These are phyloP conservation scores for Arabidopsis suecica DNA, from an alignment of 345 rosid genomes.

Conservation along the genomic window DNA sequence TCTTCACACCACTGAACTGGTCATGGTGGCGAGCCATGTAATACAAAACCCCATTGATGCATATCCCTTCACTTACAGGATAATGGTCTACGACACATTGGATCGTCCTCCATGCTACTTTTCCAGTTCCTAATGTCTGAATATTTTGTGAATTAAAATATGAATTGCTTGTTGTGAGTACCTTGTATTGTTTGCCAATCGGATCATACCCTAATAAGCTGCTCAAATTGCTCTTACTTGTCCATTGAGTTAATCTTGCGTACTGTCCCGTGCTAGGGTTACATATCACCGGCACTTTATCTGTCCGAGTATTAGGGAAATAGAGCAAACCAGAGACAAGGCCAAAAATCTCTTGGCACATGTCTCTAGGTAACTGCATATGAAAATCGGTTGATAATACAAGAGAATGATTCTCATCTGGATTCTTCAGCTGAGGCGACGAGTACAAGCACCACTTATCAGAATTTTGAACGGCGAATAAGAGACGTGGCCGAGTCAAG, in stretches of 20 bases:
- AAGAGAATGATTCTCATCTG: background rate
- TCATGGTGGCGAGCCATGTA: background rate
- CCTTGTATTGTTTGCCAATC: background rate
- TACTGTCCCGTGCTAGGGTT: conserved; percentile 16
- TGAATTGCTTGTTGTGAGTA: background rate
- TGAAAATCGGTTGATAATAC: background rate
- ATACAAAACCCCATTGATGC: conserved; percentile 6
- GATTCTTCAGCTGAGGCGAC: background rate
- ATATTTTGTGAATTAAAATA: background rate
- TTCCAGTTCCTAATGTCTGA: background rate
- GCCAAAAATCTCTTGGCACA: background rate
- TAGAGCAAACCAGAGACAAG: background rate
- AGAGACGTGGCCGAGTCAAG: background rate
- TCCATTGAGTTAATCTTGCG: background rate
- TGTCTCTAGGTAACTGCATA: background rate
- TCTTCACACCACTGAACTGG: no score
- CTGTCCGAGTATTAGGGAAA: background rate
- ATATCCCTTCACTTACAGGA: background rate
- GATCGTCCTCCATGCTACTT: background rate
- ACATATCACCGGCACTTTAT: background rate
- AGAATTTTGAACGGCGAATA: background rate
- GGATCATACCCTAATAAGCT: conserved; percentile 9
- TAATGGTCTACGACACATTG: background rate
- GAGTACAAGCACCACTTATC: background rate
- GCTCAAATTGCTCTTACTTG: background rate